phyloP scores from a whole-genome alignment of 495 filamentous ascomycete species.

The Chlorociboria aeruginascens region DNA sequence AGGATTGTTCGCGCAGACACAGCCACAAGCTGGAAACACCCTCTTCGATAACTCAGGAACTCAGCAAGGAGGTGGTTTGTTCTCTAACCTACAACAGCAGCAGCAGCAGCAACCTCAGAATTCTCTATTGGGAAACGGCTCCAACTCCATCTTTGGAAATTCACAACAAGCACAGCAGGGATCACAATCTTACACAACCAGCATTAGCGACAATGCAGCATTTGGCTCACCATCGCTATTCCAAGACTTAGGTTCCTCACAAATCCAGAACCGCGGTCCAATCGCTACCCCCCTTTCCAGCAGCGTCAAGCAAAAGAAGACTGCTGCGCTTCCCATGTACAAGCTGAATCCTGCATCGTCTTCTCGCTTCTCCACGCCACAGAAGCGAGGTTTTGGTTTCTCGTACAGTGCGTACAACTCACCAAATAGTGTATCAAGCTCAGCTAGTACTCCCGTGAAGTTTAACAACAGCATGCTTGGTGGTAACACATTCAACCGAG shows the following conservation, averaged over 20 bases:
- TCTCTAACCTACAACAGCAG: slow-evolving; percentile 31
- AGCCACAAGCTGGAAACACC: slow-evolving; percentile 31
- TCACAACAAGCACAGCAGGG: slow-evolving; percentile 24
- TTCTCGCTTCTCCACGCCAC: slow-evolving; percentile 68
- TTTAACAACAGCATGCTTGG: slow-evolving; percentile 53
- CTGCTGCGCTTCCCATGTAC: slow-evolving; percentile 71
- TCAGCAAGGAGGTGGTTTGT: slow-evolving; percentile 29
- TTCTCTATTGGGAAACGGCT: neutral
- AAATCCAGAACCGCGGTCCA: slow-evolving; percentile 59
- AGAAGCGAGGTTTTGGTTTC: slow-evolving; percentile 70
- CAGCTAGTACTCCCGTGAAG: slow-evolving; percentile 49
- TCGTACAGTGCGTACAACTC: slow-evolving; percentile 82
- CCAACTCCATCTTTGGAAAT: slow-evolving; percentile 25
- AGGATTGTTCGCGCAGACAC: slow-evolving; percentile 28
- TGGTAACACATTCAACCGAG: slow-evolving; percentile 44
- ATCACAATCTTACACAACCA: slow-evolving; percentile 53
- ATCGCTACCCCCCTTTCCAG: slow-evolving; percentile 77
- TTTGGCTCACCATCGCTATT: slow-evolving; percentile 76
- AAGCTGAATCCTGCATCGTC: slow-evolving; percentile 74
- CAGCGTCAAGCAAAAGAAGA: slow-evolving; percentile 58
- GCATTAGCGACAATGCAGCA: slow-evolving; percentile 62
- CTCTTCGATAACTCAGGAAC: slow-evolving; percentile 44
- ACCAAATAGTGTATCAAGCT: slow-evolving; percentile 56
- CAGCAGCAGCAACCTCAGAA: slow-evolving; percentile 28
- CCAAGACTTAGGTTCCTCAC: slow-evolving; percentile 49